Evolutionary conservation across 1,139 yeast species (phyloP), one percentile per base, ranked within the genome.

Genomic region (Lodderomyces jiufengensis): DNA sequence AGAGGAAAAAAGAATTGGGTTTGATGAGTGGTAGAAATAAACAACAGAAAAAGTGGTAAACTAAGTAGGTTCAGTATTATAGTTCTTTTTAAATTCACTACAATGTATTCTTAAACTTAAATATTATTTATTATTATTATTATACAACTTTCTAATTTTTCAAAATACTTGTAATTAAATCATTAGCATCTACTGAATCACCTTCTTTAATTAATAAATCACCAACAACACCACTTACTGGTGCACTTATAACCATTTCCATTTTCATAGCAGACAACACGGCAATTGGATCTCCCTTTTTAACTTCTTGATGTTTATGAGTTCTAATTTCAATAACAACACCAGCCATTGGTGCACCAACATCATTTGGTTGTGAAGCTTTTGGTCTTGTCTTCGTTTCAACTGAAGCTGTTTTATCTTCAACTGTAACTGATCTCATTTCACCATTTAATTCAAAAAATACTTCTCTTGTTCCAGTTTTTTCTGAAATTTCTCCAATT

Each of bases 321-420:
- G 87, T 85, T 57, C 95, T 86, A 40, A 92, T 83, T 66, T 94
- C 98, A 49, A 92, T 87, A 41, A 92, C 88, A 44, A 92, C 97
- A 70, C 99, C 99, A 24, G 97, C 95, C 98, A 92, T 92, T 63
- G 98, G 99, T 4, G 98, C 95, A 50, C 97, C 98, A 46, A 94
- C 83, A 50, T 94, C 97, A 55, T 83, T 84, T 42, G 95, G 88
- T 60, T 86, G 84, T 49, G 82, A 85, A 33, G 97, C 98, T 76
- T 92, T 94, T 49, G 90, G 84, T 60, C 97, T 84, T 22, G 94
- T 70, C 46, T 84, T 76, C 33, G 86, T 76, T 63, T 87, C 97
- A 41, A 90, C 79, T 34, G 90, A 80, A 37, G 88, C 88, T 29
- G 79, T 78, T 63, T 83, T 85, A 67, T 92, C 98, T 47, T 82